phyloP scores from a whole-genome alignment of 1,139 yeast genomes.

The Taphrina populina region DNA sequence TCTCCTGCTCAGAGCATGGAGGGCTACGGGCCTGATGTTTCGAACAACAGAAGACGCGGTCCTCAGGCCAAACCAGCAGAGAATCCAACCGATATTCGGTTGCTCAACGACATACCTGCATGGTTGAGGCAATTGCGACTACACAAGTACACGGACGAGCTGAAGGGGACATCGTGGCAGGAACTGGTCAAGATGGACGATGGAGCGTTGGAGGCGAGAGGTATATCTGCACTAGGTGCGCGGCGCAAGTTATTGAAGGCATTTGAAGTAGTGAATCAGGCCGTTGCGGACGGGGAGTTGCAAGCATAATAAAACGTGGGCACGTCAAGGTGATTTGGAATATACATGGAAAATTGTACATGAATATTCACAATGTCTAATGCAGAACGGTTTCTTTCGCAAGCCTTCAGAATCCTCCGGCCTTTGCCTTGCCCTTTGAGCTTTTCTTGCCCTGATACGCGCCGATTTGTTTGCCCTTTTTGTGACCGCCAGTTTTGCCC shows the following conservation, averaged over 20 bases:
- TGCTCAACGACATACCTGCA: conserved; percentile 77
- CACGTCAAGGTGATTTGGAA: background rate
- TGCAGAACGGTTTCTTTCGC: background rate
- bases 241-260: conserved; percentile 88
- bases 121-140: conserved; percentile 88
- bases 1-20: conserved; percentile 16
- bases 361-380: no score
- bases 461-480: conserved; percentile 29
- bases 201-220: conserved; percentile 66
- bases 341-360: background rate
- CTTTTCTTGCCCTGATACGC: conserved; percentile 21
- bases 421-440: conserved; percentile 23
- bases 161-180: conserved; percentile 74
- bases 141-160: conserved; percentile 87
- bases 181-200: conserved; percentile 72
- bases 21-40: conserved; percentile 12
- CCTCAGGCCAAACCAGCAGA: conserved; percentile 32
- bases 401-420: conserved; percentile 10
- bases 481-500: conserved; percentile 28
- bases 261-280: conserved; percentile 71
- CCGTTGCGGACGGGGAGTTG: conserved; percentile 42
- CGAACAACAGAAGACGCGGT: conserved; percentile 8
- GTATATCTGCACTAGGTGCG: conserved; percentile 93
- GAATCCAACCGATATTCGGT: conserved; percentile 44
- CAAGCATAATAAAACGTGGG: conserved; percentile 21